Percentiles rank a stretch among this genome's conserved stretches.
phyloP scores from a whole-genome alignment of 2,329 filamentous ascomycete species.

The Aspergillus neotritici region DNA sequence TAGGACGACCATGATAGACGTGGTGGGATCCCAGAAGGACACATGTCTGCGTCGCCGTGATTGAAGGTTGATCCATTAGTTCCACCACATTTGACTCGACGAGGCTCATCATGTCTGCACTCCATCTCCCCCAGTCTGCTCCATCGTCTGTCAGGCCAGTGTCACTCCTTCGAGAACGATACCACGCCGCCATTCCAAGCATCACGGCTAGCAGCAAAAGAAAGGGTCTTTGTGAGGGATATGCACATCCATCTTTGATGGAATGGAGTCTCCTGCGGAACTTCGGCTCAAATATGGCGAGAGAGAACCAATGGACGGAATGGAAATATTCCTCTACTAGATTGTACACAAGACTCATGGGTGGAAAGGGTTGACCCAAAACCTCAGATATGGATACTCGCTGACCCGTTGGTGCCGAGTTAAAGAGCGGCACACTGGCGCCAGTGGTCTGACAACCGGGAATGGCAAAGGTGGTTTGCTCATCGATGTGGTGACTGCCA shows the following conservation, averaged over 20 bases:
- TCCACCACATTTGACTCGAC: slow-evolving; percentile 35
- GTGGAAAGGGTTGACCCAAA: slow-evolving; percentile 26
- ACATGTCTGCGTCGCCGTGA: slow-evolving; percentile 36
- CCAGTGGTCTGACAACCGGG: slow-evolving; percentile 26
- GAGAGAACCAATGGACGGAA: slow-evolving; percentile 43
- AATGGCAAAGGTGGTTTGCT: slow-evolving; percentile 31
- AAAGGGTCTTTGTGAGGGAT: slow-evolving; percentile 32
- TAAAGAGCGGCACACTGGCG: slow-evolving; percentile 1
- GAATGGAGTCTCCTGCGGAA: slow-evolving; percentile 32
- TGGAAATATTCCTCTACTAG: slow-evolving; percentile 40
- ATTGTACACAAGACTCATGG: slow-evolving; percentile 21
- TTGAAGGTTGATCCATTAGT: slow-evolving; percentile 37
- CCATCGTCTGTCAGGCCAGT: slow-evolving; percentile 11
- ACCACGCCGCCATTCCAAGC: slow-evolving; percentile 37
- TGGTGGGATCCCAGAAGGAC: slow-evolving; percentile 39
- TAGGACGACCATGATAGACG: slow-evolving; percentile 41
- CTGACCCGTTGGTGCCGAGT: slow-evolving; percentile 11
- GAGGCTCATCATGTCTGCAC: slow-evolving; percentile 14
- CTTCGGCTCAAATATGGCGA: slow-evolving; percentile 39
- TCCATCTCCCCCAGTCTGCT: slow-evolving; percentile 13
- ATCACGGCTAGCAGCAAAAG: slow-evolving; percentile 35
- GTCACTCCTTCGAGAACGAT: slow-evolving; percentile 23
- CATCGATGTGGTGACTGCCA: slow-evolving; percentile 22
- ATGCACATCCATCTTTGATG: slow-evolving; percentile 30
- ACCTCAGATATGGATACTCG: slow-evolving; percentile 22